Evolutionary conservation across 2,329 filamentous ascomycete species (phyloP), one percentile per base, ranked within the genome.

Genomic region (Cercospora sp.): DNA sequence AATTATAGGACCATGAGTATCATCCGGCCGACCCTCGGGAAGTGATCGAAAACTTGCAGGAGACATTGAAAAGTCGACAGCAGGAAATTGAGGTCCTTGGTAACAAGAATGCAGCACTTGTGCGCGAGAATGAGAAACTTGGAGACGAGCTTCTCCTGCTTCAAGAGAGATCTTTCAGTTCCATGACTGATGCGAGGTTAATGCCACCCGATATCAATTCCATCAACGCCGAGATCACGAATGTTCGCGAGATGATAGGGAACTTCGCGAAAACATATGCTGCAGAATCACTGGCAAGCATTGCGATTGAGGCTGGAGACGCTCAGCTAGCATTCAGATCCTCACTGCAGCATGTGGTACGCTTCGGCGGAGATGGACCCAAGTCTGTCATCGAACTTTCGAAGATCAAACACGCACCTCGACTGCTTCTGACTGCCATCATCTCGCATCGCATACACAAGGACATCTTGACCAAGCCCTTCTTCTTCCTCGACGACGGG

Each of bases 201-300:
- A 63, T 53, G 26, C 68, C 68, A 6, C 57, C 64, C 13, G 61
- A 67, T 18, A 66, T 67, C 34, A 63, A 61, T 9, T 58, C 43
- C 10, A 43, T 69, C 21, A 64, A 60, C 10, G 26, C 55, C 26
- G 55, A 66, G 58, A 58, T 69, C 12, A 51, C 57, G 12, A 63
- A 32, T 10, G 37, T 69, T 24, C 65, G 61, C 30, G 40, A 26
- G 40, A 32, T 49, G 18, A 65, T 69, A 9, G 34, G 34, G n/a
- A 37, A 40, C 12, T 53, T 68, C 34, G 68, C 66, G 6, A 70
- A 70, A 24, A 55, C 18, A 5, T 69, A 64, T 45, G 62, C 49
- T 24, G 49, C 49, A 21, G 49, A 53, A 53, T 53, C 49, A 28
- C 49, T 53, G 7, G 21, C 21, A 53, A 24, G 24, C 24, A 21